A percentile compares a stretch with the other conserved stretches of the same genome.
Evolutionary conservation across 768 basidiomycete species (phyloP).

Genomic region (Podaxis sp.): DNA sequence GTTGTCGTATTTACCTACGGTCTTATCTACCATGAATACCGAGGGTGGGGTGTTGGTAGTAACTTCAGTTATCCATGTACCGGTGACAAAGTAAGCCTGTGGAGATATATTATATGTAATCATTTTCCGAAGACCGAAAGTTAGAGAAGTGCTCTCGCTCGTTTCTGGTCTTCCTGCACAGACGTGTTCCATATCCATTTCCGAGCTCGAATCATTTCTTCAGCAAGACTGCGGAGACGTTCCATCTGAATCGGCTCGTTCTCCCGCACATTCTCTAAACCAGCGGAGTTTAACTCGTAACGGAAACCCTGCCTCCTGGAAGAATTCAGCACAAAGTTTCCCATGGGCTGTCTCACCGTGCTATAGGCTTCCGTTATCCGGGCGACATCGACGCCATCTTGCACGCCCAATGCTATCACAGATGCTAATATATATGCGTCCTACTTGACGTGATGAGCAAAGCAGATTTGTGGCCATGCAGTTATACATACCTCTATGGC

Average conservation of each 20-base stretch:
- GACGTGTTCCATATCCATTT: constrained; percentile 9
- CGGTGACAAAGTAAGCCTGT: not conserved
- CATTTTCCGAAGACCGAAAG: no score
- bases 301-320: constrained; percentile 22
- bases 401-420: constrained; percentile 18
- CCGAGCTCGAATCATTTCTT: constrained; percentile 1
- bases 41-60: not conserved
- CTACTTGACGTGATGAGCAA: constrained; percentile 15
- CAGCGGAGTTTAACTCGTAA: constrained; percentile 22
- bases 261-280: constrained; percentile 18
- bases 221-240: not conserved
- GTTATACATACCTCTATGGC: constrained; percentile 37
- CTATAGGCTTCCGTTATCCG: constrained; percentile 24
- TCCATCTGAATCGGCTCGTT: constrained; percentile 10
- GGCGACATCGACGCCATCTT: constrained; percentile 27
- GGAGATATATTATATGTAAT: no score
- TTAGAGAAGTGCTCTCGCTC: constrained; percentile 1
- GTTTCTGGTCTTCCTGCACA: constrained; percentile 6
- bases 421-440: constrained; percentile 31
- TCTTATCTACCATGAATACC: constrained; percentile 26
- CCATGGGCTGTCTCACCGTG: constrained; percentile 37
- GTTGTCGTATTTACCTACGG: constrained; percentile 27
- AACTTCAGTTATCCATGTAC: not conserved
- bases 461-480: not conserved
- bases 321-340: constrained; percentile 25